Evolutionary conservation across 805 yeast genomes (phyloP), one percentile per base, ranked within the genome.

Genomic region (Saturnispora hagleri): DNA sequence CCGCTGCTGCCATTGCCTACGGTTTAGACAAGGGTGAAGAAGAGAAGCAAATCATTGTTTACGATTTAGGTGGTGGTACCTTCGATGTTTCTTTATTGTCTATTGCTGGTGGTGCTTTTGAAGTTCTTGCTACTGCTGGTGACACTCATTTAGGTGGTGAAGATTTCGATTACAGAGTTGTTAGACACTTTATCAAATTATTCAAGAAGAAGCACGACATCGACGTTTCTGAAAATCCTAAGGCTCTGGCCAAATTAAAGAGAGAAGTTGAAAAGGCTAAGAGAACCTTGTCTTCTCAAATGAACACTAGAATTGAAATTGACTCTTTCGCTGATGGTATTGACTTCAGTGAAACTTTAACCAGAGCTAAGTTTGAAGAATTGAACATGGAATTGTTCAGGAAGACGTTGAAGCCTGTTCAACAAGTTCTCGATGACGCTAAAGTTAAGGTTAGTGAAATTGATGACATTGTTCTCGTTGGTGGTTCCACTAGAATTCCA

Each of bases 401-500:
- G 77, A 87, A 87, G 71, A 91, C 99, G 51, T 76, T 91, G 69
- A 90, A 87, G 69, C 97, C 98, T 51, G 98, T 91, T 60, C 96
- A 89, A 73, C 91, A 86, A 73, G 98, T 91, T 47, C 78, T 91
- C 69, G 86, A 86, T 72, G 99, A 93, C 72, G 82, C 97, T 50
- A 91, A 90, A 69, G 78, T 90, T 58, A 82, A 83, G 71, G 86
- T 86, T 74, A 74, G 83, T 58, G 96, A 88, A 62, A 81, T 91
- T 63, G 89, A 91, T 70, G 99, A 91, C 66, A 89, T 91, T 67
- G 98, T 91, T 44, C 77, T 91, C 50, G 99, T 91, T 67, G 99
- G 99, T 79, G 99, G 99, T 73, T 91, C 99, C 41, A 93, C 99
- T 52, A 88, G 98, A 80, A 93, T 91, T 75, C 99, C 98, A 74